These are phyloP conservation scores for Lathyrus aphaca DNA, from an alignment of 306 rosid genomes.

Conservation along the genomic window DNA sequence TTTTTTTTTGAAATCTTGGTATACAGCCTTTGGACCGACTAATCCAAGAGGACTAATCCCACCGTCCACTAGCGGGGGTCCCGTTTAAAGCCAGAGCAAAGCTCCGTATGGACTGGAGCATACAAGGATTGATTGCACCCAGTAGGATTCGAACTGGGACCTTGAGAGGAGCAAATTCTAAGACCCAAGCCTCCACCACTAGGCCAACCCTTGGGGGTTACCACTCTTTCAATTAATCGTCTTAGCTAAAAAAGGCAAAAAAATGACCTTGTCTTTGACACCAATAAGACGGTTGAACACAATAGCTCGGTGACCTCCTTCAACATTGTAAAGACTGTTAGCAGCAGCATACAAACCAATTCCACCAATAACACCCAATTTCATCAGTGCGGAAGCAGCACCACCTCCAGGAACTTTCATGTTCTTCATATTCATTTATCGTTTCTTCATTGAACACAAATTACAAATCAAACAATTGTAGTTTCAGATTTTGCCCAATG, in stretches of 20 bases:
- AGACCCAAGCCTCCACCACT: too few species aligned
- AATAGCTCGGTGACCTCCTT: constrained; percentile 86
- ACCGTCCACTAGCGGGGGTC: too few species aligned
- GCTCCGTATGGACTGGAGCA: too few species aligned
- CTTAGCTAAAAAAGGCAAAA: not conserved
- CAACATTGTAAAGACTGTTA: constrained; percentile 86
- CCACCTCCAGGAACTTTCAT: constrained; percentile 60
- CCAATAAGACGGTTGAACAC: constrained; percentile 79
- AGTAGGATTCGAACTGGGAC: too few species aligned
- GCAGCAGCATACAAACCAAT: constrained; percentile 66
- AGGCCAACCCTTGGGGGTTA: too few species aligned
- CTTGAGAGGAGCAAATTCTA: too few species aligned
- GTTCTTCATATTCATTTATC: constrained; percentile 44
- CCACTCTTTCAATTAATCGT: not conserved
- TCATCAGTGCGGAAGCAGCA: constrained; percentile 54
- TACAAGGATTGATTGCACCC: too few species aligned
- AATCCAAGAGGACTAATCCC: too few species aligned
- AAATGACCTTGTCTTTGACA: constrained; percentile 74
- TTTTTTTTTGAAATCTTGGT: too few species aligned
- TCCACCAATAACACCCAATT: constrained; percentile 60
- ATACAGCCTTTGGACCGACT: too few species aligned
- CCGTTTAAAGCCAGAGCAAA: too few species aligned
- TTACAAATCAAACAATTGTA: not conserved
- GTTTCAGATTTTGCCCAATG: not conserved
- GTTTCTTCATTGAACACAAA: not conserved